Conservation (phyloP, 2,329 filamentous ascomycete species). For the Fusarium kyushuense region DNA sequence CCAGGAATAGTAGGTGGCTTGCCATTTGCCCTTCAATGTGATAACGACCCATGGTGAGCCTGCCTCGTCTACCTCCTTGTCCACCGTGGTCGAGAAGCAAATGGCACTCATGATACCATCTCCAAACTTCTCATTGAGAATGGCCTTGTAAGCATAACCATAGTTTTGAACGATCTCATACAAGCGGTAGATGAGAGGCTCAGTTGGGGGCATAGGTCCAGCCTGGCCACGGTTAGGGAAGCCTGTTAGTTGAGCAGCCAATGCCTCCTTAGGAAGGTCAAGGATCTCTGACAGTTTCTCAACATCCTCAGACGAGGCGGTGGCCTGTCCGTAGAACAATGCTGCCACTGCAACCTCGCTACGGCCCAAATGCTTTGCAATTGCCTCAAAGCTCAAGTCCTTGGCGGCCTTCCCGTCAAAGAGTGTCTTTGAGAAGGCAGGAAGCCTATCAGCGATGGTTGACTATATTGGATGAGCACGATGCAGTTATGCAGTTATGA, state of each 20-base stretch:
- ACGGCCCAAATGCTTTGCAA: slow-evolving; percentile 78
- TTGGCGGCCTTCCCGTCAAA: slow-evolving; percentile 79
- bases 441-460: slow-evolving; percentile 76
- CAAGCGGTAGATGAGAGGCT: slow-evolving; percentile 79
- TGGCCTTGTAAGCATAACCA: slow-evolving; percentile 93
- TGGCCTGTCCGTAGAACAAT: slow-evolving; percentile 89
- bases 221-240: slow-evolving; percentile 85
- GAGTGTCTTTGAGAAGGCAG: slow-evolving; percentile 76
- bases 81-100: slow-evolving; percentile 87
- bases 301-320: slow-evolving; percentile 76
- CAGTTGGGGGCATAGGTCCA: slow-evolving; percentile 54
- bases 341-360: slow-evolving; percentile 88
- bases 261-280: slow-evolving; percentile 65
- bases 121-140: slow-evolving; percentile 94
- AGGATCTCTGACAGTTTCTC: slow-evolving; percentile 75
- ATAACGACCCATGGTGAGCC: slow-evolving; percentile 88
- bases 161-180: slow-evolving; percentile 98
- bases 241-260: slow-evolving; percentile 73
- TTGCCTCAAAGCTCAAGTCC: slow-evolving; percentile 81
- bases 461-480: slow-evolving; percentile 59
- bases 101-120: slow-evolving; percentile 98
- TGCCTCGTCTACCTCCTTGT: slow-evolving; percentile 90
- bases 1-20: slow-evolving; percentile 48
- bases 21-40: slow-evolving; percentile 87
- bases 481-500: neutral